phyloP scores from a whole-genome alignment of 1,284 basidiomycete genomes.

The Leucoagaricus sp. region DNA sequence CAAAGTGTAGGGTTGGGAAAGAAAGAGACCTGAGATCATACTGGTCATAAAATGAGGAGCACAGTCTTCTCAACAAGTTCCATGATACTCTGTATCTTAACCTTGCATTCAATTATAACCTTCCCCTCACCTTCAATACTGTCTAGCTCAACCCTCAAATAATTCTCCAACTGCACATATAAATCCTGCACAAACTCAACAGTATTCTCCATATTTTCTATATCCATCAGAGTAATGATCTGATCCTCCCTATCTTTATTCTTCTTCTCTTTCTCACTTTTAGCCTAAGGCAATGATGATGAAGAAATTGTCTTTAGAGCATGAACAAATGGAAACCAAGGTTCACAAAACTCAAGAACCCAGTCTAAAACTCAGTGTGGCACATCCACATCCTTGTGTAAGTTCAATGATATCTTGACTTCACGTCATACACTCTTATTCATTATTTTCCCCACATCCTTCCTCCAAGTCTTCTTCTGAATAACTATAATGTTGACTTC shows the following conservation, averaged over 20 bases:
- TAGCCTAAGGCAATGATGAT: no score
- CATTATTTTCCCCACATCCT: constrained; percentile 61
- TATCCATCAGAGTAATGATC: constrained; percentile 32
- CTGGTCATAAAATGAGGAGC: constrained; percentile 74
- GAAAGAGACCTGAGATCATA: constrained; percentile 33
- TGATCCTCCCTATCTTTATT: constrained; percentile 26
- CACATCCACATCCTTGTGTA: constrained; percentile 21
- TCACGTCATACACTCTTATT: constrained; percentile 59
- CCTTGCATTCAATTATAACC: constrained; percentile 32
- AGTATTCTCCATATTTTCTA: constrained; percentile 45
- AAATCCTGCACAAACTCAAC: constrained; percentile 74
- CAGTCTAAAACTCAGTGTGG: constrained; percentile 72
- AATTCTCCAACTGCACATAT: constrained; percentile 51
- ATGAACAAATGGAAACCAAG: constrained; percentile 49
- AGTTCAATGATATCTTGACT: constrained; percentile 40
- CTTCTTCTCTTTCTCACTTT: constrained; percentile 20
- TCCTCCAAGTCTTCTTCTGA: constrained; percentile 48
- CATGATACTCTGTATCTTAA: constrained; percentile 54
- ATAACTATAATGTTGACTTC: constrained; percentile 64
- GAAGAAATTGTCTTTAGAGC: not conserved
- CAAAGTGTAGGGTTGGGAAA: not conserved
- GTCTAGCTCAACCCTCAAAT: constrained; percentile 33
- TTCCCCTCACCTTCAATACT: constrained; percentile 27
- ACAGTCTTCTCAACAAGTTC: constrained; percentile 72
- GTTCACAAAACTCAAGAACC: constrained; percentile 53